phyloP scores from a whole-genome alignment of 1,139 yeast species.

The Spathaspora jeffriesii region DNA sequence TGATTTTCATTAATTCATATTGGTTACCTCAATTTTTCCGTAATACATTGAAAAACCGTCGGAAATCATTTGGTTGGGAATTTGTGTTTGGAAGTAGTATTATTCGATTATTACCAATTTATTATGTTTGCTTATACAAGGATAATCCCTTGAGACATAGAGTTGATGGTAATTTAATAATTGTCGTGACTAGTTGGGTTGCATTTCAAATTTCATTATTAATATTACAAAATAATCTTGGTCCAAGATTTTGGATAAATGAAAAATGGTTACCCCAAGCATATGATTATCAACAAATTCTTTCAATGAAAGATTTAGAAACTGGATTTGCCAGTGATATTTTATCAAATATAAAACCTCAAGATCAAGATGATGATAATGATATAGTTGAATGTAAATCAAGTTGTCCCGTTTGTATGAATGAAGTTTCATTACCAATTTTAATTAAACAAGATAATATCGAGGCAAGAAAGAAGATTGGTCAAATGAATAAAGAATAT shows the following conservation, averaged over 20 bases:
- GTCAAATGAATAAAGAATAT: conserved; percentile 44
- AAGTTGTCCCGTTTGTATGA: conserved; percentile 94
- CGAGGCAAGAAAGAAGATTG: conserved; percentile 14
- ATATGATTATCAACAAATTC: conserved; percentile 76
- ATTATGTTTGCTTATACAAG: conserved; percentile 53
- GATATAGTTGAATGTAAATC: conserved; percentile 29
- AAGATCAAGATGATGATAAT: conserved; percentile 22
- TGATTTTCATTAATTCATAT: conserved; percentile 61
- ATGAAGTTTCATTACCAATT: conserved; percentile 63
- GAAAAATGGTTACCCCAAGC: conserved; percentile 73
- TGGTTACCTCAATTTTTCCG: conserved; percentile 94
- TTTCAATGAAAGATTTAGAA: conserved; percentile 64
- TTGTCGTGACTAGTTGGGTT: conserved; percentile 52
- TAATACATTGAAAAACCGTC: conserved; percentile 73
- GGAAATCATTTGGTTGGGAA: conserved; percentile 65
- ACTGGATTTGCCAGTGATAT: conserved; percentile 48
- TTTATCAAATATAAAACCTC: conserved; percentile 23
- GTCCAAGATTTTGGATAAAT: conserved; percentile 85
- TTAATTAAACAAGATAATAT: conserved; percentile 19
- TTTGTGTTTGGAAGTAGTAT: conserved; percentile 69
- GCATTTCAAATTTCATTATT: conserved; percentile 55
- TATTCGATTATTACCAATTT: conserved; percentile 63
- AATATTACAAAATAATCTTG: conserved; percentile 63
- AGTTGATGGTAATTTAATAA: conserved; percentile 51
- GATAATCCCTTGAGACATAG: conserved; percentile 53